Conservation (phyloP, 1,139 yeast species). For the Arxiozyma slooffiae region DNA sequence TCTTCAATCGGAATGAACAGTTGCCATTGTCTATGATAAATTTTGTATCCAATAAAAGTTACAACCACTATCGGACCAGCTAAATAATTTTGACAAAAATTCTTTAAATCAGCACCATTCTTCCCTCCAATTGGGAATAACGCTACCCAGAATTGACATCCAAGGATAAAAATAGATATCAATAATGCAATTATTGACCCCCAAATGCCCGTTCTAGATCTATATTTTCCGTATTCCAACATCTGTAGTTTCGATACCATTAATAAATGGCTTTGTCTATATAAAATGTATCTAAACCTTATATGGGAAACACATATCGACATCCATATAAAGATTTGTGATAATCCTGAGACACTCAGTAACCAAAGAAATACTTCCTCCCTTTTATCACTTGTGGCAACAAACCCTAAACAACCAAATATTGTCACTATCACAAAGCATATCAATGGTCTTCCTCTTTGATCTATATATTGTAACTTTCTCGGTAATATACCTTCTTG, state of each 20-base stretch:
- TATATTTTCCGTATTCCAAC: slow-evolving; percentile 38
- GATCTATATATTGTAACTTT: slow-evolving; percentile 45
- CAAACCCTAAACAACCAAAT: slow-evolving; percentile 55
- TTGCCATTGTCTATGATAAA: slow-evolving; percentile 36
- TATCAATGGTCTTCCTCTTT: slow-evolving; percentile 47
- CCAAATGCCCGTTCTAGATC: slow-evolving; percentile 51
- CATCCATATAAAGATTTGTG: slow-evolving; percentile 51
- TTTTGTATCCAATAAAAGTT: slow-evolving; percentile 41
- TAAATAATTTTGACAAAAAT: slow-evolving; percentile 42
- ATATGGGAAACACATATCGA: slow-evolving; percentile 43
- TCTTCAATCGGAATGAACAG: slow-evolving; percentile 34
- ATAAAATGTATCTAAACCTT: slow-evolving; percentile 43
- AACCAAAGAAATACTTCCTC: slow-evolving; percentile 53
- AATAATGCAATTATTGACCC: slow-evolving; percentile 62
- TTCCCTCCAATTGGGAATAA: slow-evolving; percentile 50
- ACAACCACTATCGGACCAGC: slow-evolving; percentile 43
- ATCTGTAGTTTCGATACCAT: background rate
- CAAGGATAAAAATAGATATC: slow-evolving; percentile 49
- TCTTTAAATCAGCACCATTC: slow-evolving; percentile 38
- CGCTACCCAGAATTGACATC: slow-evolving; percentile 73
- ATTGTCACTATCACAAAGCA: slow-evolving; percentile 42
- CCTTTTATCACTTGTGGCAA: slow-evolving; percentile 43
- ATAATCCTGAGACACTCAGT: slow-evolving; percentile 55
- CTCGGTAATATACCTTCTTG: slow-evolving; percentile 53
- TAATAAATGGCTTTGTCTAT: slow-evolving; percentile 31